Conservation (phyloP, 441 rosid species). For the Erodium trifolium region DNA sequence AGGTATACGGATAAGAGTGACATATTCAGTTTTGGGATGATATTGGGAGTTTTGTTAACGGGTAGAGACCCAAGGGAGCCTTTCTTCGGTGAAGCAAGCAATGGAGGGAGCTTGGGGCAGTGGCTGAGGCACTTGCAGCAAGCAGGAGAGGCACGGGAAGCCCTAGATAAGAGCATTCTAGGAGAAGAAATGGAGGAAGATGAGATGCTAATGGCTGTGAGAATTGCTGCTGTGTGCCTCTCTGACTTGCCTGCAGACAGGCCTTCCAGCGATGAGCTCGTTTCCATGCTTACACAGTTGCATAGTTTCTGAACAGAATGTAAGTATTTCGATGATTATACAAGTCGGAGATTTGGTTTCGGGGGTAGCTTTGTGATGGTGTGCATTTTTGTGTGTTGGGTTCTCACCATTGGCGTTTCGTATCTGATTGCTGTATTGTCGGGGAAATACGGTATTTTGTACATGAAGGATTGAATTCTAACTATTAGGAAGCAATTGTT, state of each 20-base stretch:
- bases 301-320: conserved; percentile 65
- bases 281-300: conserved; percentile 81
- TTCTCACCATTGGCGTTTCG: background rate
- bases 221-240: conserved; percentile 76
- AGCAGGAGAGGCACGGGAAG: conserved; percentile 75
- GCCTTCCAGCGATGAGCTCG: conserved; percentile 93
- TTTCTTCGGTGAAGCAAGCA: conserved; percentile 50
- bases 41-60: conserved; percentile 70
- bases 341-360: too few relatives aligned
- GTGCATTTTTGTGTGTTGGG: conserved; percentile 4
- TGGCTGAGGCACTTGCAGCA: conserved; percentile 90
- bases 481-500: conserved; percentile 14
- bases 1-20: conserved; percentile 88
- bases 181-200: conserved; percentile 94
- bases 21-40: conserved; percentile 91
- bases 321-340: conserved; percentile 21
- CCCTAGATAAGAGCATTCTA: conserved; percentile 68
- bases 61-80: conserved; percentile 71
- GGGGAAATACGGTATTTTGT: background rate
- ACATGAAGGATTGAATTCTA: conserved; percentile 8
- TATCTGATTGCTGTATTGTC: background rate
- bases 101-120: conserved; percentile 58
- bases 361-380: conserved; percentile 9
- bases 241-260: conserved; percentile 83
- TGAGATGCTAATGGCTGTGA: conserved; percentile 89